Evolutionary conservation across 768 basidiomycete genomes (phyloP).

Genomic region (Baorangia bicolor): DNA sequence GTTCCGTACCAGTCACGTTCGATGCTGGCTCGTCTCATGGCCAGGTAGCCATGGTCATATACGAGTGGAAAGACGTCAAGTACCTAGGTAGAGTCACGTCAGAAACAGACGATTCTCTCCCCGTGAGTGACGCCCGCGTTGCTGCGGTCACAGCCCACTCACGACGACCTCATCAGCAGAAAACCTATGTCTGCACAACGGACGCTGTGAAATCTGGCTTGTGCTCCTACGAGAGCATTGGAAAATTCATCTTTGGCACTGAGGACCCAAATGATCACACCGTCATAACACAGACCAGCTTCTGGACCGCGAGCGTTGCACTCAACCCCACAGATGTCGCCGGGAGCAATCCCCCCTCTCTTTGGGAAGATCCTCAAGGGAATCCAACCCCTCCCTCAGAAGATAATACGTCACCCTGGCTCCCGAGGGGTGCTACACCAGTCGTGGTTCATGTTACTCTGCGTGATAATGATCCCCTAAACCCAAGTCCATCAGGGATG

Average conservation of each 20-base stretch:
- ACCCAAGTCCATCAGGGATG: conserved; percentile 50
- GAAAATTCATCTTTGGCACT: conserved; percentile 80
- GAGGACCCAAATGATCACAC: conserved; percentile 55
- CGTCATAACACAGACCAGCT: conserved; percentile 68
- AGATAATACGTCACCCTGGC: conserved; percentile 52
- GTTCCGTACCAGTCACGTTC: conserved; percentile 62
- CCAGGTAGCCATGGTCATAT: conserved; percentile 91
- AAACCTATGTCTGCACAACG: conserved; percentile 91
- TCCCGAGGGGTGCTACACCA: conserved; percentile 24
- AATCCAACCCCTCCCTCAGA: conserved; percentile 54
- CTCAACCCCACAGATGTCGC: conserved; percentile 41
- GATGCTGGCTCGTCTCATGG: conserved; percentile 67
- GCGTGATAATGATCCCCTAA: conserved; percentile 35
- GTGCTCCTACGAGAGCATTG: conserved; percentile 69
- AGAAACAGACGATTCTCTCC: conserved; percentile 49
- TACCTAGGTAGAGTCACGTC: conserved; percentile 78
- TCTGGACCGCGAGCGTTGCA: conserved; percentile 82
- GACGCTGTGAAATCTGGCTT: conserved; percentile 69
- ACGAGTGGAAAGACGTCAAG: conserved; percentile 88
- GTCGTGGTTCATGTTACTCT: conserved; percentile 5
- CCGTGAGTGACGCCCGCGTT: conserved; percentile 49
- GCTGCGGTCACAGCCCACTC: conserved; percentile 16
- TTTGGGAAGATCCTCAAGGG: conserved; percentile 62
- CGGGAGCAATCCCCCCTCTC: conserved; percentile 28
- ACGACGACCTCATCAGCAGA: conserved; percentile 51